Evolutionary conservation across 768 basidiomycete species (phyloP).

Genomic region (Suillus spraguei): DNA sequence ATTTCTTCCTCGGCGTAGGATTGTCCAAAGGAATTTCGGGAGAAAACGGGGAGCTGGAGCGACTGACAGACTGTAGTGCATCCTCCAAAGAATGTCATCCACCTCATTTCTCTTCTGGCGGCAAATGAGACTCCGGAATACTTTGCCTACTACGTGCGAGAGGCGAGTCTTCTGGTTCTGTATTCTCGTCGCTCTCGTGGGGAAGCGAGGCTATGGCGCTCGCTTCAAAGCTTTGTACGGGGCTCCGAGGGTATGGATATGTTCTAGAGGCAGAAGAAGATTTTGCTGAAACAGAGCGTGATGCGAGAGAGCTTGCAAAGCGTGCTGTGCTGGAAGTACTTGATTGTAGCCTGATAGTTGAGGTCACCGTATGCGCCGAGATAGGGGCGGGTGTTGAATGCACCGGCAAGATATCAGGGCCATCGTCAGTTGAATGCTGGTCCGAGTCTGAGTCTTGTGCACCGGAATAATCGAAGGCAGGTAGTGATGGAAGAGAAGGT

Average conservation of each 20-base stretch:
- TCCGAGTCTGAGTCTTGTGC: slow-evolving; percentile 38
- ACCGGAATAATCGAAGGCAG: slow-evolving; percentile 66
- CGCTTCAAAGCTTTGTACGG: slow-evolving; percentile 57
- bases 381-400: slow-evolving; percentile 67
- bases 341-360: slow-evolving; percentile 52
- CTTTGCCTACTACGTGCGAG: slow-evolving; percentile 49
- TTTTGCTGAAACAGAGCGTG: slow-evolving; percentile 39
- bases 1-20: slow-evolving; percentile 50
- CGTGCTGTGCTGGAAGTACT: slow-evolving; percentile 51
- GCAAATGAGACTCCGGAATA: slow-evolving; percentile 55
- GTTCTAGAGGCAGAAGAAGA: slow-evolving; percentile 39
- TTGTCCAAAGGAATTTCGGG: slow-evolving; percentile 36
- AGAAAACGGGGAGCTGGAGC: slow-evolving; percentile 50
- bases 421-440: slow-evolving; percentile 43
- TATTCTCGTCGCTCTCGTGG: slow-evolving; percentile 35
- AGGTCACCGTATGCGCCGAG: slow-evolving; percentile 51
- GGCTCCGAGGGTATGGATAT: slow-evolving; percentile 28
- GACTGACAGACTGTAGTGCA: slow-evolving; percentile 58
- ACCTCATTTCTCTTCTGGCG: slow-evolving; percentile 47
- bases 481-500: slow-evolving; percentile 81
- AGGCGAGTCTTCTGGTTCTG: slow-evolving; percentile 39
- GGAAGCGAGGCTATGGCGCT: slow-evolving; percentile 61
- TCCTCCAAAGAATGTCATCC: slow-evolving; percentile 55
- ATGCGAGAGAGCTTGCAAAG: slow-evolving; percentile 55
- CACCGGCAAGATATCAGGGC: slow-evolving; percentile 51